Base-by-base conservation (phyloP, 768 basidiomycete species). In the Tulasnella sp. region DNA sequence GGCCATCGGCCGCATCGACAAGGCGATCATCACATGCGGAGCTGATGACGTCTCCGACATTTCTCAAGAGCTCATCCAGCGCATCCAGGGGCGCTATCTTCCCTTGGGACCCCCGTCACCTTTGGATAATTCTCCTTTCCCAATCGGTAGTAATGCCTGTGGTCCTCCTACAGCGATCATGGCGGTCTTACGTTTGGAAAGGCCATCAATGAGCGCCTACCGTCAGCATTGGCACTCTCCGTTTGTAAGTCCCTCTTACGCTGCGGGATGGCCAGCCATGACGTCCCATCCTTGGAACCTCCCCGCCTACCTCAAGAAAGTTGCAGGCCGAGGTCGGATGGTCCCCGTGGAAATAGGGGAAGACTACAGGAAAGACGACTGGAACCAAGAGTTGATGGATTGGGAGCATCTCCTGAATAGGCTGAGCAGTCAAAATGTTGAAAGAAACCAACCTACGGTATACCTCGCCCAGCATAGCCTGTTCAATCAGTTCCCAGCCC, bases 401-500 rank as follows among this genome's bases (percentile, higher is more conserved):
- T 96, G 91, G 83, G 82, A 86, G 34, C 76, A 74, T 1, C 93
- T 98, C 68, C 74, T 97, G 5, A 65, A 74, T 60, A 70, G 73
- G 61, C 65, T 84, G 32, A 64, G n/a, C 41, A 59, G 51, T 1
- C 5, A 15, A 38, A 15, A 38, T 5, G 34, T 7, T 15, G 52
- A 43, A 1, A 61, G 59, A 5, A 60, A 58, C 47, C 63, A 64
- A 30, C 34, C 34, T 38, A n/a, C 44, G 67, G 67, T 5, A 59
- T 99, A 99, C 70, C 81, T 99, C 45, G 96, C 96, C 0, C 96
- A 99, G 68, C 85, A 99, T 72, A 79, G 83, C 65, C 78, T 99
- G 13, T 75, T 94, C 61, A 73, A 72, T 42, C 96, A 99, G 69
- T 92, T 98, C 64, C 93, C 92, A 1, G 69, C 71, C 1, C 75